Conservation (phyloP, 352 stramenopile genomes). For the Phytophthora chlamydospora region DNA sequence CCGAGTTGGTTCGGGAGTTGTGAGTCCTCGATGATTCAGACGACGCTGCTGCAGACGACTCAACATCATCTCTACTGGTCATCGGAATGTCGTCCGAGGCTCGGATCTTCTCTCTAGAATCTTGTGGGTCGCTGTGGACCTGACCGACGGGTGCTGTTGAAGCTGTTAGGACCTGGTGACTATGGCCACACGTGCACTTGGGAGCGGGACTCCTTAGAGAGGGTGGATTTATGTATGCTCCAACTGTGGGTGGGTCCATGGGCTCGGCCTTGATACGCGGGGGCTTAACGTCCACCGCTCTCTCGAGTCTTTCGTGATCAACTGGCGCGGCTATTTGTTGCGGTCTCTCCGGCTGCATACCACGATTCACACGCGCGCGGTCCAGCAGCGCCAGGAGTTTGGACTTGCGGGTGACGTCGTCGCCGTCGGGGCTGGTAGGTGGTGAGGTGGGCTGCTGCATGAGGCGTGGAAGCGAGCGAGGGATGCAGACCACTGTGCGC, state of each 20-base stretch:
- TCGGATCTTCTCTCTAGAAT: background rate
- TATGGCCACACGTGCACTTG: slow-evolving; percentile 11
- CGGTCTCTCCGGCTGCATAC: slow-evolving; percentile 20
- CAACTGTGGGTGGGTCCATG: background rate
- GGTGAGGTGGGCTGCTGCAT: slow-evolving; percentile 21
- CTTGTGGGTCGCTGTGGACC: background rate
- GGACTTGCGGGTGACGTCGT: slow-evolving; percentile 26
- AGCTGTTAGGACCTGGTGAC: slow-evolving; percentile 4
- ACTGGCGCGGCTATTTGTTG: background rate
- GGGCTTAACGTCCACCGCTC: slow-evolving; percentile 7
- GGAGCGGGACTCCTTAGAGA: background rate
- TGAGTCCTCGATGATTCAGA: background rate
- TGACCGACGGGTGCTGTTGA: background rate
- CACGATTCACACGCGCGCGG: slow-evolving; percentile 38
- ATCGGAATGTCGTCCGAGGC: slow-evolving; percentile 6
- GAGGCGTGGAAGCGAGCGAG: background rate
- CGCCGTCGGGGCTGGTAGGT: slow-evolving; percentile 3
- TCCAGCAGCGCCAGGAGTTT: slow-evolving; percentile 52
- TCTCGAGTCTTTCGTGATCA: slow-evolving; percentile 4
- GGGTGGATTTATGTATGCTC: background rate
- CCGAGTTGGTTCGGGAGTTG: background rate
- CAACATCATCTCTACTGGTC: background rate
- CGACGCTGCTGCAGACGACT: background rate
- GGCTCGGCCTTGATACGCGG: slow-evolving; percentile 26
- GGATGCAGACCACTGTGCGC: background rate